These are phyloP conservation scores for Perilla frutescens DNA, from an alignment of 257 asterid genomes.

Conservation along the genomic window DNA sequence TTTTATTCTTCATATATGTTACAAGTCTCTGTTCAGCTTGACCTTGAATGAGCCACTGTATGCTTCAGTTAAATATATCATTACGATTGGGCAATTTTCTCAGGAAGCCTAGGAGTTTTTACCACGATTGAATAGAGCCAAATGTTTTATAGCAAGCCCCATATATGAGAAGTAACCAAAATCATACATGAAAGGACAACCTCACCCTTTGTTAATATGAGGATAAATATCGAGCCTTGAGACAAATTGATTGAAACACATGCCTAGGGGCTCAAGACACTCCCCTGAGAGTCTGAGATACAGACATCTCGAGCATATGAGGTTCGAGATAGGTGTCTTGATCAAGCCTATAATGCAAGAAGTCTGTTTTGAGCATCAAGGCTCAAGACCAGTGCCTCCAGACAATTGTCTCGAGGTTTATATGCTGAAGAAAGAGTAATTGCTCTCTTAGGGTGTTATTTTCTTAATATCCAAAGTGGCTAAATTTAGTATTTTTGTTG, in stretches of 20 bases:
- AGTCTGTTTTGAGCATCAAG: background rate
- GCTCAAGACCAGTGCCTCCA: background rate
- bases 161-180: slow-evolving; percentile 2
- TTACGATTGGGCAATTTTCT: background rate
- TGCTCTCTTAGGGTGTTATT: background rate
- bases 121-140: background rate
- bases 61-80: slow-evolving; percentile 17
- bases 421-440: background rate
- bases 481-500: background rate
- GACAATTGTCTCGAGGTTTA: background rate
- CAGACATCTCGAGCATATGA: background rate
- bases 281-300: background rate
- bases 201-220: background rate
- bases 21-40: slow-evolving; percentile 26
- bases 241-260: background rate
- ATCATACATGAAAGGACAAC: background rate
- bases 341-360: background rate
- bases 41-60: slow-evolving; percentile 17
- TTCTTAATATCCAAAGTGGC: background rate
- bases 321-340: background rate
- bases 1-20: slow-evolving; percentile 31
- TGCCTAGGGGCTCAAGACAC: background rate
- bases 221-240: background rate
- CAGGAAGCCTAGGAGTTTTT: background rate
- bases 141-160: background rate